Conservation (phyloP, 2,329 filamentous ascomycete genomes). For the Diaporthe destruens region DNA sequence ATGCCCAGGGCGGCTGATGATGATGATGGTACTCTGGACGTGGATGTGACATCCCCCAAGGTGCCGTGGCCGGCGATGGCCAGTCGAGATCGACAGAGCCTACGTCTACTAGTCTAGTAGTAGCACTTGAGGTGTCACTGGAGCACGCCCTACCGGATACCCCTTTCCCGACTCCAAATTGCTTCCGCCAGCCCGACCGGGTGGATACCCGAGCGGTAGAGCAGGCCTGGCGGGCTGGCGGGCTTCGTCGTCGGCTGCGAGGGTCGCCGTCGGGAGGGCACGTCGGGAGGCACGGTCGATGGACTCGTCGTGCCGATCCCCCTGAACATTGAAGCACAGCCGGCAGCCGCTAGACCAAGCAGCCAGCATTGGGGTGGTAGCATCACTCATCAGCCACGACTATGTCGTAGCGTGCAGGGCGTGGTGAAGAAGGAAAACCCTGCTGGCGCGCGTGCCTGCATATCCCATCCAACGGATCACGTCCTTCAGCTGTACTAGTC, state of each 20-base stretch:
- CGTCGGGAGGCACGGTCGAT: background rate
- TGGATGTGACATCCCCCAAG: background rate
- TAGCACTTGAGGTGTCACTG: background rate
- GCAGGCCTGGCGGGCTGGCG: background rate
- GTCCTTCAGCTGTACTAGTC: conserved; percentile 16
- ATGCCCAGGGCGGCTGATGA: conserved; percentile 16
- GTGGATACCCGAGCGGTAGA: conserved; percentile 16
- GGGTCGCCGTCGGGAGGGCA: conserved; percentile 2
- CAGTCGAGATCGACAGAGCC: conserved; percentile 24
- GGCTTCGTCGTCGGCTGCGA: conserved; percentile 26
- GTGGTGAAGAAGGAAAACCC: background rate
- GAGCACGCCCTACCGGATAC: background rate
- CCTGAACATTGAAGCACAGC: conserved; percentile 17
- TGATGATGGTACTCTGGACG: background rate
- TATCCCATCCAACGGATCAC: background rate
- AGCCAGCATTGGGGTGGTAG: too few relatives aligned
- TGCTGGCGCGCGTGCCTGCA: conserved; percentile 5
- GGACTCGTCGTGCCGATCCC: conserved; percentile 10
- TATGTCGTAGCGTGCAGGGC: background rate
- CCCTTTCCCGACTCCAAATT: background rate
- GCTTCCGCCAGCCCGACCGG: conserved; percentile 23
- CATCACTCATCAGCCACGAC: conserved; percentile 13
- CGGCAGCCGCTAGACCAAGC: background rate
- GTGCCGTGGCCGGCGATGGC: conserved; percentile 3
- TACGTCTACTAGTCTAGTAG: too few relatives aligned